phyloP scores from a whole-genome alignment of 371 early-diverging fungal genomes.

The Mycotypha africana region DNA sequence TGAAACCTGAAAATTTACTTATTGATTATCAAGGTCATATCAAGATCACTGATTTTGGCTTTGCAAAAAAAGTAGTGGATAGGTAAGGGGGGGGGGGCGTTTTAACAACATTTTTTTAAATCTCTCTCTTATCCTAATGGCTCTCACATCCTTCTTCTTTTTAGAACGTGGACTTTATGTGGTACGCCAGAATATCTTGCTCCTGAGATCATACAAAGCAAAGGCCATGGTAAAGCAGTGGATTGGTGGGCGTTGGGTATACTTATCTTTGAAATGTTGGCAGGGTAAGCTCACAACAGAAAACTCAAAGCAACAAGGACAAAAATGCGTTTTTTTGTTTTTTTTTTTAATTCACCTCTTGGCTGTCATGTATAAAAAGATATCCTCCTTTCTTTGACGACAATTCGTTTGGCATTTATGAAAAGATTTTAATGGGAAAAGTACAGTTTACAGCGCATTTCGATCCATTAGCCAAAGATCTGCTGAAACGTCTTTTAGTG shows the following conservation, averaged over 20 bases:
- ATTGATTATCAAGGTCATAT: slow-evolving; percentile 83
- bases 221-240: slow-evolving; percentile 93
- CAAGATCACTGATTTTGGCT: slow-evolving; percentile 94
- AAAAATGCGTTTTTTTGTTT: too few species aligned
- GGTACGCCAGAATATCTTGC: slow-evolving; percentile 98
- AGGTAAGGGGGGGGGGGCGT: too few species aligned
- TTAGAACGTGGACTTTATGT: slow-evolving; percentile 88
- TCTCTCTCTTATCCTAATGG: neutral
- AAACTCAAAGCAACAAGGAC: too few species aligned
- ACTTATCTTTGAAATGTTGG: slow-evolving; percentile 90
- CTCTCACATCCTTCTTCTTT: neutral
- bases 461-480: slow-evolving; percentile 82
- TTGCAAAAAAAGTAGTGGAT: slow-evolving; percentile 65
- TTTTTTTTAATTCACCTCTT: too few species aligned
- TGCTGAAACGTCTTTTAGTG: slow-evolving; percentile 83
- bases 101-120: too few species aligned
- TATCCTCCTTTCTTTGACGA: slow-evolving; percentile 96
- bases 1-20: slow-evolving; percentile 84
- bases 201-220: slow-evolving; percentile 94
- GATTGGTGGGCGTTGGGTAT: slow-evolving; percentile 98
- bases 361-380: too few species aligned
- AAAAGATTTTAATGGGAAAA: slow-evolving; percentile 85
- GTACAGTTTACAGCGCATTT: slow-evolving; percentile 86
- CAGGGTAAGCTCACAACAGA: slow-evolving; percentile 66
- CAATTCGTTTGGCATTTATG: slow-evolving; percentile 86